phyloP scores from a whole-genome alignment of 2,329 filamentous ascomycete species.

The Leptographium flavum region DNA sequence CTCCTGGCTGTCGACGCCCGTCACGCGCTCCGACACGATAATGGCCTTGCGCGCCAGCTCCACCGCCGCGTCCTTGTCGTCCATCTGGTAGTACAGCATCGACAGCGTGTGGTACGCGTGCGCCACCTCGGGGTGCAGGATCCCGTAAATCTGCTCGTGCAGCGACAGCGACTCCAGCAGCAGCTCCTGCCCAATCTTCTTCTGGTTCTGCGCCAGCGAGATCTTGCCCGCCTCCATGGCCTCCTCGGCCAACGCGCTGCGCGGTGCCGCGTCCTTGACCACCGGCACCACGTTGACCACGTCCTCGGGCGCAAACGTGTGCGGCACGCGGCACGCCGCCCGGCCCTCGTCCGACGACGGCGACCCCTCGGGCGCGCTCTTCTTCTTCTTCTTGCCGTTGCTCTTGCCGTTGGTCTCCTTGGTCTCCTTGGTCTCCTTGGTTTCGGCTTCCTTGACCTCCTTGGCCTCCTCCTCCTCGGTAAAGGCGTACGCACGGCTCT shows the following conservation, averaged over 20 bases:
- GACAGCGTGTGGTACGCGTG: constrained; percentile 90
- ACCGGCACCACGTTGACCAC: constrained; percentile 87
- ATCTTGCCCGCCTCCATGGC: constrained; percentile 91
- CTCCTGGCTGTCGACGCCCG: constrained; percentile 86
- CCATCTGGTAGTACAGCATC: constrained; percentile 93
- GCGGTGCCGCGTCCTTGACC: constrained; percentile 85
- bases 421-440: constrained; percentile 11
- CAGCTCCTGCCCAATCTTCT: constrained; percentile 89
- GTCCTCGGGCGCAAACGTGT: constrained; percentile 71
- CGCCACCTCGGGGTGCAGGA: constrained; percentile 90
- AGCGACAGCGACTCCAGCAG: constrained; percentile 90
- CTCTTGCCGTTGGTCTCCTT: constrained; percentile 23
- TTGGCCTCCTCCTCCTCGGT: constrained; percentile 23
- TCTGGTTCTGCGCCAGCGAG: constrained; percentile 89
- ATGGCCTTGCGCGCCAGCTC: constrained; percentile 94
- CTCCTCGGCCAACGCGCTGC: constrained; percentile 85
- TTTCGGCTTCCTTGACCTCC: constrained; percentile 8
- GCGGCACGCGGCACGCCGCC: constrained; percentile 24
- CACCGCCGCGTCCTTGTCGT: constrained; percentile 90
- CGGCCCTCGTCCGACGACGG: constrained; percentile 24
- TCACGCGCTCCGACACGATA: constrained; percentile 85
- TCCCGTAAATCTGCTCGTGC: constrained; percentile 97
- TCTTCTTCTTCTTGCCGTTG: constrained; percentile 45
- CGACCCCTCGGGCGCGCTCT: constrained; percentile 43
- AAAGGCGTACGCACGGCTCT: constrained; percentile 64